Base-by-base conservation (phyloP, 1,139 yeast species). In the Trichomonascaceae sp. region DNA sequence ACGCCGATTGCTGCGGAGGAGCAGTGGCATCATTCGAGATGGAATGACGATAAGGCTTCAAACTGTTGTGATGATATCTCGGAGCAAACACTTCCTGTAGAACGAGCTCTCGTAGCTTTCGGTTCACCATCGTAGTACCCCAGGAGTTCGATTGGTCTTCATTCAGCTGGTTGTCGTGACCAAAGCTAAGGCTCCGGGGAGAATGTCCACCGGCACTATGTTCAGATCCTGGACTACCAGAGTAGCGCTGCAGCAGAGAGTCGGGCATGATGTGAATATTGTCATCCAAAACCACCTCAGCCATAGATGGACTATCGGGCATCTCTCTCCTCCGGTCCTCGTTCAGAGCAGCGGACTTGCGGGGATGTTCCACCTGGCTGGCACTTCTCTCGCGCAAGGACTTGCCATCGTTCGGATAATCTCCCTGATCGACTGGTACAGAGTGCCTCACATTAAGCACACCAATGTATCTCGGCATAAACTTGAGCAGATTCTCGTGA, bases 391-490 rank as follows among this genome's bases (percentile, higher is more conserved):
- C 11, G 6, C 23, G 23, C n/a, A n/a, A n/a, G n/a, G n/a, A n/a
- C n/a, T n/a, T n/a, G n/a, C n/a, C n/a, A n/a, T n/a, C n/a, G n/a
- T n/a, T n/a, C n/a, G n/a, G n/a, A 20, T 20, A 20, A 11, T 20
- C 11, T 6, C 23, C 23, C 9, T 20, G 6, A 13, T 37, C 46
- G 26, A 38, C 43, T 6, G 44, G 54, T 36, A 70, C 67, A 27
- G 76, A 68, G 51, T 85, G 89, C 35, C 97, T 68, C 6, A 87
- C 97, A 52, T 87, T 87, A 37, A 87, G 61, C 1, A 87, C 96
- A 6, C 99, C 98, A 40, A 87, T 80, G 54, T 89, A 92, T 44
- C 73, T 71, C 1, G 98, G 98, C 93, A 89, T 80, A 53, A 80
- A 92, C 39, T 68, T 65, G 35, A 85, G 64, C 32, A 92, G 62